These are phyloP conservation scores for Primulina huaijiensis DNA, from an alignment of 257 asterid species.

Conservation along the genomic window DNA sequence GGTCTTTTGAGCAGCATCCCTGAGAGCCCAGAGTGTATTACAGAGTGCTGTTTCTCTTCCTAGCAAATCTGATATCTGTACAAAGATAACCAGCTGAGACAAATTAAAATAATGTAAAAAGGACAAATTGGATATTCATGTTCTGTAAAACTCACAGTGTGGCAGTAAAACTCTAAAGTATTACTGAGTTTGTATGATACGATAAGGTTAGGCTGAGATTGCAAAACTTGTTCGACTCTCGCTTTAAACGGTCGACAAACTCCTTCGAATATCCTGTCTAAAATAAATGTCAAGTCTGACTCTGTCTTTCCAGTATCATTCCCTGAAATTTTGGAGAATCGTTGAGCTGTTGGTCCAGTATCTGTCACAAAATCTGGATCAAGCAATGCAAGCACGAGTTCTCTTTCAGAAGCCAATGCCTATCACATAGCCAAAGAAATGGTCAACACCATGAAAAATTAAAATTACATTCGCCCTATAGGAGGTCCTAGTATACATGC, in stretches of 20 bases:
- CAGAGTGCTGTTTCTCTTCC: constrained; percentile 90
- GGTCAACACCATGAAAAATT: constrained; percentile 7
- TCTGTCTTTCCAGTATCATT: constrained; percentile 62
- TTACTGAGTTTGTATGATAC: constrained; percentile 83
- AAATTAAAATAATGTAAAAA: constrained; percentile 17
- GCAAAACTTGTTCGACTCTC: constrained; percentile 97
- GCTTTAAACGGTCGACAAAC: constrained; percentile 98
- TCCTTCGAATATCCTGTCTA: constrained; percentile 96
- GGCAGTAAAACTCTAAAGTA: constrained; percentile 94
- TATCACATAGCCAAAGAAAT: constrained; percentile 34
- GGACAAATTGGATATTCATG: constrained; percentile 1
- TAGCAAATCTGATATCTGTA: constrained; percentile 83
- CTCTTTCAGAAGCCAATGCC: constrained; percentile 99
- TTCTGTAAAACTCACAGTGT: constrained; percentile 61
- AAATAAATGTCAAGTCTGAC: constrained; percentile 82
- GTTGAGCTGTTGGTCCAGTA: constrained; percentile 64
- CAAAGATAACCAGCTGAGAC: constrained; percentile 23
- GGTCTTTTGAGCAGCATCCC: constrained; percentile 92
- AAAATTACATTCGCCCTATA: constrained; percentile 16
- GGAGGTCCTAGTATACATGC: not conserved
- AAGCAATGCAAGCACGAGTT: constrained; percentile 88
- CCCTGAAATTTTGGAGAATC: constrained; percentile 48
- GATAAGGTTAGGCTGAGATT: constrained; percentile 90
- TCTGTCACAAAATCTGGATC: constrained; percentile 78
- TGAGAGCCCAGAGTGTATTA: constrained; percentile 86